These are phyloP conservation scores for Phytophthora citricola DNA, from an alignment of 352 stramenopile genomes.

Conservation along the genomic window DNA sequence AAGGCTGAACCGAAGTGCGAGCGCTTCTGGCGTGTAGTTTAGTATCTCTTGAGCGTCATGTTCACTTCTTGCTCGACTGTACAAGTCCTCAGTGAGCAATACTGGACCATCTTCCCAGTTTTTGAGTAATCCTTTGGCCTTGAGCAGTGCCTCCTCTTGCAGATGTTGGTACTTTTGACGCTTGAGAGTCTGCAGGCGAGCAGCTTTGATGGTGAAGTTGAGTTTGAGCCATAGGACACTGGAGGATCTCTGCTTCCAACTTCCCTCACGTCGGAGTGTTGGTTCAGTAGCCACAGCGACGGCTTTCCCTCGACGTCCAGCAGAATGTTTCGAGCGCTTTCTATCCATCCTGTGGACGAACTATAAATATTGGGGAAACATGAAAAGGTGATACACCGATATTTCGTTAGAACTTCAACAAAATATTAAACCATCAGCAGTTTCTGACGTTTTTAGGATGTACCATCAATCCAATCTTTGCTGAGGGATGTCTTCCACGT, in stretches of 20 bases:
- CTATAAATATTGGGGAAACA: constrained; percentile 27
- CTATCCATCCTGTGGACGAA: constrained; percentile 3
- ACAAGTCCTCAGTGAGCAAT: constrained; percentile 70
- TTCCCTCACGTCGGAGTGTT: constrained; percentile 14
- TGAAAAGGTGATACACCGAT: no score
- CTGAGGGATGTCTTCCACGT: no score
- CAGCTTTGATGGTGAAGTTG: constrained; percentile 77
- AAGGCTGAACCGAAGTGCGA: constrained; percentile 70
- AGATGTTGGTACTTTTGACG: constrained; percentile 77
- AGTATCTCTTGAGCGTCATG: constrained; percentile 60
- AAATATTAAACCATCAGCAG: no score
- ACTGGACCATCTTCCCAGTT: constrained; percentile 73
- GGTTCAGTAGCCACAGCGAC: not conserved
- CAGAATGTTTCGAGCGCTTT: constrained; percentile 25
- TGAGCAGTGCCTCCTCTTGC: constrained; percentile 70
- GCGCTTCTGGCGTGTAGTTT: constrained; percentile 74
- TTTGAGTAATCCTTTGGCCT: constrained; percentile 61
- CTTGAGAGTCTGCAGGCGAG: constrained; percentile 67
- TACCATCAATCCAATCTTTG: no score
- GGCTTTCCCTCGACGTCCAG: constrained; percentile 3
- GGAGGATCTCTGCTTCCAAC: constrained; percentile 41
- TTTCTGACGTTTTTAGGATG: no score
- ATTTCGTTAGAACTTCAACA: no score
- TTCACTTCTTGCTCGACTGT: constrained; percentile 50
- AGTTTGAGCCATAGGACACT: constrained; percentile 76